phyloP scores from a whole-genome alignment of 371 early-diverging fungal species.

The Rhizopus microsporus region DNA sequence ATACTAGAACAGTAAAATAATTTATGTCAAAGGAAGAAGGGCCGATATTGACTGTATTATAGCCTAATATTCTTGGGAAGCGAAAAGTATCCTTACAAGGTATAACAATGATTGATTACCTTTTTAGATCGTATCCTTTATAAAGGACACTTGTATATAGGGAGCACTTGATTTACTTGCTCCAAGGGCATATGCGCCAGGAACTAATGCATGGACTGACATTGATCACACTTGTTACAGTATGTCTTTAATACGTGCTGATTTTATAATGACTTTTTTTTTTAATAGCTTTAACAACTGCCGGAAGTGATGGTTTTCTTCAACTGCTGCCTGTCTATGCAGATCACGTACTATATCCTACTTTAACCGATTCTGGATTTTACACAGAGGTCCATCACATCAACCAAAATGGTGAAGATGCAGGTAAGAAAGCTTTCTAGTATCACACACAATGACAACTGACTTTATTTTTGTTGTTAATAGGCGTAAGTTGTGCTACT shows the following conservation, averaged over 20 bases:
- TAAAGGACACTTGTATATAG: constrained; percentile 7
- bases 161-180: constrained; percentile 59
- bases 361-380: constrained; percentile 54
- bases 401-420: constrained; percentile 37
- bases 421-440: constrained; percentile 20
- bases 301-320: constrained; percentile 57
- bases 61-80: constrained; percentile 57
- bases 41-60: background rate
- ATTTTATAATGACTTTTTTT: background rate
- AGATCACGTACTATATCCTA: constrained; percentile 60
- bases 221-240: constrained; percentile 52
- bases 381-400: constrained; percentile 55
- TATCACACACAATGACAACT: constrained; percentile 9
- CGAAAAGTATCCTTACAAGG: constrained; percentile 58
- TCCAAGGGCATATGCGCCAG: constrained; percentile 56
- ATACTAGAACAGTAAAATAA: constrained; percentile 54
- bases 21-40: background rate
- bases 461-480: constrained; percentile 9
- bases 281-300: constrained; percentile 49
- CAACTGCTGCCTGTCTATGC: constrained; percentile 50
- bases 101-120: background rate
- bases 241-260: constrained; percentile 16
- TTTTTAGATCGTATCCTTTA: background rate
- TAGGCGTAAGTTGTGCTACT: constrained; percentile 18
- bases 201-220: constrained; percentile 59